A percentile compares a stretch with the other conserved stretches of the same genome.
These are phyloP conservation scores for Fagus sylvatica DNA, from an alignment of 306 rosid genomes.

Conservation along the genomic window DNA sequence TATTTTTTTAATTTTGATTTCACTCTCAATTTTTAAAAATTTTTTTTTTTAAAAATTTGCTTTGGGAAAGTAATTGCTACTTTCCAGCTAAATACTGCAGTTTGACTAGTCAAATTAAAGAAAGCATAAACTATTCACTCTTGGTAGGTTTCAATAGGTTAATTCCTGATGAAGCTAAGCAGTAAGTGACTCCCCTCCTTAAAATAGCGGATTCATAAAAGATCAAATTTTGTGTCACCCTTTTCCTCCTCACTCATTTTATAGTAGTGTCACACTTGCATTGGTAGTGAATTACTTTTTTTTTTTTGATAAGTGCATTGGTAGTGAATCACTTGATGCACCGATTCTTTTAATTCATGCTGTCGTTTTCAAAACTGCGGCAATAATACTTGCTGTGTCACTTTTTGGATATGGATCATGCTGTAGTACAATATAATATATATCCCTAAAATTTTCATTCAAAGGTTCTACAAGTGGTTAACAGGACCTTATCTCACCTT, in stretches of 20 bases:
- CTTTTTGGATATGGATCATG: background rate
- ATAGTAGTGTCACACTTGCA: background rate
- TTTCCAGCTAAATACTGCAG: background rate
- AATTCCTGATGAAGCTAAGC: background rate
- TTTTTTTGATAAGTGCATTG: background rate
- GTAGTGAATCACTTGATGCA: background rate
- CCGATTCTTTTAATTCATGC: background rate
- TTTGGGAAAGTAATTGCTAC: background rate
- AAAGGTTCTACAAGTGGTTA: background rate
- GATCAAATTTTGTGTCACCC: background rate
- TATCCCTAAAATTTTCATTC: no score
- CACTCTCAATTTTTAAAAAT: background rate
- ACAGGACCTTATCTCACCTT: background rate
- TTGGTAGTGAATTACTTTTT: background rate
- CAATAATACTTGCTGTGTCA: background rate
- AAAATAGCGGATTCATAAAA: background rate
- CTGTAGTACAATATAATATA: background rate
- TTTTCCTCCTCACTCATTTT: background rate
- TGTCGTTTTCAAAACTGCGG: background rate
- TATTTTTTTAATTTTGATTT: background rate
- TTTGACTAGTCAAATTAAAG: background rate
- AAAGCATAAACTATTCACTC: background rate
- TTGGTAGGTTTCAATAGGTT: background rate
- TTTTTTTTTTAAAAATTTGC: background rate
- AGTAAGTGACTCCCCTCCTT: background rate